phyloP scores from a whole-genome alignment of 208 protist genomes.

The Acanthamoeba culbertsoni region DNA sequence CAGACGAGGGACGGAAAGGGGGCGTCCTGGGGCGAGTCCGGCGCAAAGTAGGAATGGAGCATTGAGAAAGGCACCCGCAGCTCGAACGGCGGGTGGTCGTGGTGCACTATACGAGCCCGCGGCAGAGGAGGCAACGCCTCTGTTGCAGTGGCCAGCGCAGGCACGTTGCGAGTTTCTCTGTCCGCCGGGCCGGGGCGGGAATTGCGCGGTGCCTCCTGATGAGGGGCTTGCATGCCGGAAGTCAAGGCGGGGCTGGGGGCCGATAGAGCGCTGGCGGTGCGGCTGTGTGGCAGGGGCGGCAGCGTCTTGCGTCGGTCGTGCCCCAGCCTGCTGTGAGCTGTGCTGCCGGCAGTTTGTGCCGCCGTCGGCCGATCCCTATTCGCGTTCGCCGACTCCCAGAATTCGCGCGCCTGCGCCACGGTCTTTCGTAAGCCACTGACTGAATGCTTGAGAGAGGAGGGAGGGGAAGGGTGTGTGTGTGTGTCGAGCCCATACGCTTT shows the following conservation, averaged over 20 bases:
- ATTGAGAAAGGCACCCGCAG: background rate
- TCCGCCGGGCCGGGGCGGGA: too few species aligned
- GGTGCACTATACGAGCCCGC: background rate
- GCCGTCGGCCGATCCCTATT: background rate
- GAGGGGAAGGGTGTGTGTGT: background rate
- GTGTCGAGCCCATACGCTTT: background rate
- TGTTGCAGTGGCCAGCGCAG: background rate
- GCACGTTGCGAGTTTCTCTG: too few species aligned
- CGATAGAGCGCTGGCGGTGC: too few species aligned
- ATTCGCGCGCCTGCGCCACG: background rate
- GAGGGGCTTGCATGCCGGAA: too few species aligned
- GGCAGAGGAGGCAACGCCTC: background rate
- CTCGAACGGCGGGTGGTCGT: slow-evolving; percentile 6
- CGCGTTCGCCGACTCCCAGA: background rate
- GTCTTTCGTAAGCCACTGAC: background rate
- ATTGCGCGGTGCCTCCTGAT: too few species aligned
- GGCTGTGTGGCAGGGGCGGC: background rate
- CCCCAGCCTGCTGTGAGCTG: too few species aligned
- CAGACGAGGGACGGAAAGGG: background rate
- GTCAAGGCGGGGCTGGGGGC: too few species aligned
- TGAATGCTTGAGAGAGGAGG: background rate
- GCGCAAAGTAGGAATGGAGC: background rate
- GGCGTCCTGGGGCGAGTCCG: background rate
- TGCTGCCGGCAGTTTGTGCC: background rate
- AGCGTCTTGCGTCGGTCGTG: background rate